Evolutionary conservation across 139 green algal species (phyloP), one percentile per base, ranked within the genome.

Genomic region (Klebsormidium nitens): DNA sequence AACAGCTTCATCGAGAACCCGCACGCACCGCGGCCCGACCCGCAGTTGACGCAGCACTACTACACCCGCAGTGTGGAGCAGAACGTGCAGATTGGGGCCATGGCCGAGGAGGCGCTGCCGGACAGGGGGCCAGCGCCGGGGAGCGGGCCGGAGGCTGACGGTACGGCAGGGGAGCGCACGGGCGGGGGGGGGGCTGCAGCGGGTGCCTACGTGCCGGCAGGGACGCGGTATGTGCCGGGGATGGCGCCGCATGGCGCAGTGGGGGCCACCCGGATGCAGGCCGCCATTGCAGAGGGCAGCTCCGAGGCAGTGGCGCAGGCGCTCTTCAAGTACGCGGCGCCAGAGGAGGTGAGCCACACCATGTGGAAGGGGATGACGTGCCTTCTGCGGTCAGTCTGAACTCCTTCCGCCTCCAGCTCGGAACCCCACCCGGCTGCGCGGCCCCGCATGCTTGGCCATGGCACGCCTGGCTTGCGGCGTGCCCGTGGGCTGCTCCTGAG

Each of bases 1-100:
- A 90, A 90, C 73, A 82, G 76, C 39, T 86, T 78, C 66, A 67
- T 89, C 2, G 76, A 87, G 42, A 74, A 69, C 28, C 62, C 42
- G n/a, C 65, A 67, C 36, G 59, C 37, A 32, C 59, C 69, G 29
- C 29, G 36, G 28, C 2, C 60, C 11, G 69, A 77, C 34, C 34
- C 59, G n/a, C 14, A 50, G 2, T 11, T 77, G 6, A 62, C 37
- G 28, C 8, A 59, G 8, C 17, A 68, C 19, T 8, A 47, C 14
- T 77, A 77, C 38, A 50, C 64, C 8, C 5, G 69, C 0, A 77
- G 36, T 3, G 0, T 31, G 1, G 69, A 66, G 50, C 60, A 72
- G 62, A 77, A 76, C 44, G 72, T 77, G 26, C 36, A 39, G n/a
- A 72, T 69, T 36, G 65, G 72, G 0, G 59, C 57, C 23, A 31